A percentile compares a stretch with the other conserved stretches of the same genome.
phyloP scores from a whole-genome alignment of 345 rosid genomes.

The Sonneratia alba region DNA sequence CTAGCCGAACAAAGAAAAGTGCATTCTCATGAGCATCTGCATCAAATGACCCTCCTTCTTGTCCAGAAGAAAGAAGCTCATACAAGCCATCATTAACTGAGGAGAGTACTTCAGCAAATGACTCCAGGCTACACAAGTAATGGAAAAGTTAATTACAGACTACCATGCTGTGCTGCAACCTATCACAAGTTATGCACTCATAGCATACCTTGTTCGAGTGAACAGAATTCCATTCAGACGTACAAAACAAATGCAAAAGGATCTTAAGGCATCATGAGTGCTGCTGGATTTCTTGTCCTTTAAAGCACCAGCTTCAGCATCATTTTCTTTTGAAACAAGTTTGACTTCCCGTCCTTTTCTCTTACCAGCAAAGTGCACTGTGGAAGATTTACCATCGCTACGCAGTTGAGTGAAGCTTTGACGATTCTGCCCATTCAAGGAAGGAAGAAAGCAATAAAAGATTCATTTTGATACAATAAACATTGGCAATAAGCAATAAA shows the following conservation, averaged over 20 bases:
- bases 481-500: background rate
- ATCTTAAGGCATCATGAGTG: slow-evolving; percentile 38
- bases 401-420: slow-evolving; percentile 52
- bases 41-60: slow-evolving; percentile 59
- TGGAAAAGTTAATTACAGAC: background rate
- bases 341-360: slow-evolving; percentile 56
- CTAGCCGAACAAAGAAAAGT: slow-evolving; percentile 57
- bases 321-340: slow-evolving; percentile 35
- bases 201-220: slow-evolving; percentile 70
- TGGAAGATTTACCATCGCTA: slow-evolving; percentile 32
- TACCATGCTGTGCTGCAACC: background rate
- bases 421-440: slow-evolving; percentile 13
- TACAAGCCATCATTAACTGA: slow-evolving; percentile 47
- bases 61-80: slow-evolving; percentile 61
- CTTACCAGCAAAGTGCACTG: slow-evolving; percentile 30
- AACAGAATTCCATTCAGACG: slow-evolving; percentile 88
- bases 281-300: slow-evolving; percentile 33
- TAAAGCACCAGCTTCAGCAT: slow-evolving; percentile 29
- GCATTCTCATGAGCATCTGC: slow-evolving; percentile 55
- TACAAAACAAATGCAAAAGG: slow-evolving; percentile 70
- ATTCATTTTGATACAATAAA: too few species aligned
- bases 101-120: slow-evolving; percentile 64
- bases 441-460: background rate
- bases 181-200: background rate
- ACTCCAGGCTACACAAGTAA: slow-evolving; percentile 63